Evolutionary conservation across 331 rosid genomes (phyloP).

Genomic region (Cydonia oblonga): DNA sequence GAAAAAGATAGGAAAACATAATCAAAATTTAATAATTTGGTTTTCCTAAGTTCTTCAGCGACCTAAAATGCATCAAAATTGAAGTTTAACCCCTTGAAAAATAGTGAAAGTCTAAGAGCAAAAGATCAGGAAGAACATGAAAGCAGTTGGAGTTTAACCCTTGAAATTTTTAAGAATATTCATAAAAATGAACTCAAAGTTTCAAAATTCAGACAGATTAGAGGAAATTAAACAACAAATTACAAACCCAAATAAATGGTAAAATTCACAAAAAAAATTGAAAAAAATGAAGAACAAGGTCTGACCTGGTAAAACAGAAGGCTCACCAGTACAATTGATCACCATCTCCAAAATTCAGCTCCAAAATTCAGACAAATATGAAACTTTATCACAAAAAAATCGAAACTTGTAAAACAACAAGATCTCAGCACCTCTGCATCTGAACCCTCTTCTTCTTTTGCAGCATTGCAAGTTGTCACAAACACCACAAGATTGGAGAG

Average conservation of each 20-base stretch:
- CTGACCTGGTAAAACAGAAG: constrained; percentile 4
- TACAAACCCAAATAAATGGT: not conserved
- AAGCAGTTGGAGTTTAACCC: constrained; percentile 7
- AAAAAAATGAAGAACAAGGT: constrained; percentile 1
- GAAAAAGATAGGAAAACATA: constrained; percentile 17
- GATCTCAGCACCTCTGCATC: constrained; percentile 6
- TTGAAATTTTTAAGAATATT: not conserved
- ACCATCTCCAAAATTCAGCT: not conserved
- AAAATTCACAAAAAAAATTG: not conserved
- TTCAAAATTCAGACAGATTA: not conserved
- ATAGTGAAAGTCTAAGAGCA: not conserved
- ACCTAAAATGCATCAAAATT: not conserved
- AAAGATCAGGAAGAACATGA: not conserved
- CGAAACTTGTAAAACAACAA: not conserved
- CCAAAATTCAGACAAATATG: not conserved
- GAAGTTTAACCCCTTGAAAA: not conserved
- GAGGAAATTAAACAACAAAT: not conserved
- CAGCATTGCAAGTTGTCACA: constrained; percentile 9
- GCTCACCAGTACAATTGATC: not conserved
- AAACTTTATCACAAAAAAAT: not conserved
- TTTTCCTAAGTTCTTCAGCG: not conserved
- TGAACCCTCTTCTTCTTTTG: not conserved
- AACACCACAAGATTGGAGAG: not conserved
- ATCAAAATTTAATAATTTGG: not conserved
- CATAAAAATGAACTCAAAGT: not conserved